Evolutionary conservation across 768 basidiomycete genomes (phyloP).

Genomic region (Lepiota venenata): DNA sequence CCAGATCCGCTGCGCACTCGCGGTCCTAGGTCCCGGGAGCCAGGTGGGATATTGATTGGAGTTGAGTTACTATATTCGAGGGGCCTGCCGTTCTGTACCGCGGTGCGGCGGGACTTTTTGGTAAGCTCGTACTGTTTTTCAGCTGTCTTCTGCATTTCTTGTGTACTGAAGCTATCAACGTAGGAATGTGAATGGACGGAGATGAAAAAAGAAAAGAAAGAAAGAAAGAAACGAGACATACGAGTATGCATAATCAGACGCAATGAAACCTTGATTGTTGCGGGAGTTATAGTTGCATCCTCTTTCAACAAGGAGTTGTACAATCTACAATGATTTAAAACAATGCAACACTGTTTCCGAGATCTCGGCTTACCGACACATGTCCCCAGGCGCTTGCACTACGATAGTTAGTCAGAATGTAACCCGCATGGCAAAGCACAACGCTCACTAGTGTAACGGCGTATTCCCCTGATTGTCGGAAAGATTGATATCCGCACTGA

Average conservation of each 20-base stretch:
- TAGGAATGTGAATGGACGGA: background rate
- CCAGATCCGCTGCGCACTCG: slow-evolving; percentile 81
- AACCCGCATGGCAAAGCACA: slow-evolving; percentile 5
- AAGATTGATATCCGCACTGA: slow-evolving; percentile 87
- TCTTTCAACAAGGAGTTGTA: slow-evolving; percentile 84
- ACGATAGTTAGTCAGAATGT: slow-evolving; percentile 12
- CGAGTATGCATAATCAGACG: slow-evolving; percentile 93
- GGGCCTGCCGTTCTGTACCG: slow-evolving; percentile 5
- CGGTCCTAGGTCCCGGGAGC: slow-evolving; percentile 41
- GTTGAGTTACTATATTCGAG: slow-evolving; percentile 18
- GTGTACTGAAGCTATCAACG: slow-evolving; percentile 58
- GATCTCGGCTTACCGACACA: slow-evolving; percentile 53
- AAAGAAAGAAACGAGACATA: slow-evolving; percentile 32
- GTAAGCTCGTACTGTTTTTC: slow-evolving; percentile 76
- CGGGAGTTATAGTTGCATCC: slow-evolving; percentile 81
- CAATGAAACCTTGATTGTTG: slow-evolving; percentile 90
- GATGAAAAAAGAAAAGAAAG: slow-evolving; percentile 13
- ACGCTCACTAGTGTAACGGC: slow-evolving; percentile 84
- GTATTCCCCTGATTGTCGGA: slow-evolving; percentile 92
- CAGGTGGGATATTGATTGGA: slow-evolving; percentile 38
- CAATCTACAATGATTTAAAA: slow-evolving; percentile 43
- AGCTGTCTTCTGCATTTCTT: slow-evolving; percentile 80
- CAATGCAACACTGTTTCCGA: background rate
- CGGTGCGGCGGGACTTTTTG: slow-evolving; percentile 60
- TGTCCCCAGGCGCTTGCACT: slow-evolving; percentile 91